Conservation (phyloP, 179 eudicot species). For the Spinacia oleracea region DNA sequence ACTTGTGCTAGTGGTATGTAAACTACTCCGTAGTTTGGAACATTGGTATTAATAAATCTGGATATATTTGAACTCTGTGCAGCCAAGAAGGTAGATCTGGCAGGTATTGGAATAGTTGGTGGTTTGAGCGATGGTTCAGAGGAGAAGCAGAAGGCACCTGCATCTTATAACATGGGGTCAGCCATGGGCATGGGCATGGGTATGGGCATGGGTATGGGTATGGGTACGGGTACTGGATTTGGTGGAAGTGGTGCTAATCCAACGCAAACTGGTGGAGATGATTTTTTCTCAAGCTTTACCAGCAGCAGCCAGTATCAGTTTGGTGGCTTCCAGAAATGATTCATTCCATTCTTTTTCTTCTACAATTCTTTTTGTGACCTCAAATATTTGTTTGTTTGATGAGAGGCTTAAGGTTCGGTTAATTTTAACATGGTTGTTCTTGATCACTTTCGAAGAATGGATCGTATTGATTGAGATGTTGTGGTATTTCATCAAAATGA, state of each 20-base stretch:
- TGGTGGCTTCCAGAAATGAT: conserved; percentile 65
- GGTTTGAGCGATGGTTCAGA: conserved; percentile 63
- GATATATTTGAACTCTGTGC: conserved; percentile 30
- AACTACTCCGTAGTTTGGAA: not conserved
- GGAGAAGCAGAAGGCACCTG: conserved; percentile 62
- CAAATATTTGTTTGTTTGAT: conserved; percentile 16
- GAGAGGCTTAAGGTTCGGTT: conserved; percentile 12
- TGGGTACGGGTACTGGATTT: conserved; percentile 73
- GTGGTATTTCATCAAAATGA: not conserved
- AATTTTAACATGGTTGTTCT: conserved; percentile 15
- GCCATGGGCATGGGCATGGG: conserved; percentile 79
- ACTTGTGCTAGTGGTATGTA: not conserved
- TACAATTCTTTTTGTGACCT: conserved; percentile 19
- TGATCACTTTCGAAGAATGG: conserved; percentile 12
- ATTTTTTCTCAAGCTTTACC: conserved; percentile 63
- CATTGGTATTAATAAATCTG: not conserved
- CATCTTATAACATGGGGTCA: conserved; percentile 76
- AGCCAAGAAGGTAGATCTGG: conserved; percentile 88
- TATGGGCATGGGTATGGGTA: conserved; percentile 45
- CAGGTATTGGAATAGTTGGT: conserved; percentile 84
- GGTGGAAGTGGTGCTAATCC: conserved; percentile 48
- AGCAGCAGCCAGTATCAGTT: conserved; percentile 53
- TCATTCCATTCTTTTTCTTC: not conserved
- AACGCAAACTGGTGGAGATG: conserved; percentile 39
- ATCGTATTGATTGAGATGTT: not conserved